phyloP scores from a whole-genome alignment of 805 yeast genomes.

The Tetrapisispora taiwanensis region DNA sequence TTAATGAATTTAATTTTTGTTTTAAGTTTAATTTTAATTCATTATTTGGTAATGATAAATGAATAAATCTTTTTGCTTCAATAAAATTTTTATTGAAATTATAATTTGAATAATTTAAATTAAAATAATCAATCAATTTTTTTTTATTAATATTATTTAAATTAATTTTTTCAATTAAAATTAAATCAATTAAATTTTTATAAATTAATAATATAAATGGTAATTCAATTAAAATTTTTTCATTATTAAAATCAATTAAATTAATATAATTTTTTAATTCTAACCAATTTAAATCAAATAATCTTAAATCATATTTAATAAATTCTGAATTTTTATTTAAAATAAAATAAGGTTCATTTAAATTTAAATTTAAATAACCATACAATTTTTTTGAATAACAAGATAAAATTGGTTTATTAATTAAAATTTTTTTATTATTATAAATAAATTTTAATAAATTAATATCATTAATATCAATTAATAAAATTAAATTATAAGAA shows the following conservation, averaged over 20 bases:
- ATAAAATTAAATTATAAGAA: slow-evolving; percentile 1
- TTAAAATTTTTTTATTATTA: background rate
- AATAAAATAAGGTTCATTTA: slow-evolving; percentile 49
- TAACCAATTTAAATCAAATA: slow-evolving; percentile 53
- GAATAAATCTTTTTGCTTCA: slow-evolving; percentile 40
- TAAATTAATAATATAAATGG: slow-evolving; percentile 60
- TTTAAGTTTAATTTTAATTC: background rate
- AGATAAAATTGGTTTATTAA: slow-evolving; percentile 39
- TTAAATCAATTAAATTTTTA: slow-evolving; percentile 42
- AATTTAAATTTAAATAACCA: slow-evolving; percentile 44
- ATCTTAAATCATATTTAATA: slow-evolving; percentile 47
- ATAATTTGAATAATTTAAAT: background rate
- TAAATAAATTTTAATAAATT: background rate
- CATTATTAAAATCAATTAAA: slow-evolving; percentile 36
- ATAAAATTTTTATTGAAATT: slow-evolving; percentile 36
- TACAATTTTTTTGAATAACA: slow-evolving; percentile 53
- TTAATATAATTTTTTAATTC: slow-evolving; percentile 46
- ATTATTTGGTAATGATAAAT: slow-evolving; percentile 27
- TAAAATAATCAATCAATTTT: background rate
- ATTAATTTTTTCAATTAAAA: slow-evolving; percentile 12
- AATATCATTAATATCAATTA: background rate
- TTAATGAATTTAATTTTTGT: background rate
- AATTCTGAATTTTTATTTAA: slow-evolving; percentile 62
- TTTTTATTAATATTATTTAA: slow-evolving; percentile 14
- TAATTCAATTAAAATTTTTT: slow-evolving; percentile 43